Base-by-base conservation (phyloP, 1,284 basidiomycete genomes). In the Kalmanozyma brasiliensis region DNA sequence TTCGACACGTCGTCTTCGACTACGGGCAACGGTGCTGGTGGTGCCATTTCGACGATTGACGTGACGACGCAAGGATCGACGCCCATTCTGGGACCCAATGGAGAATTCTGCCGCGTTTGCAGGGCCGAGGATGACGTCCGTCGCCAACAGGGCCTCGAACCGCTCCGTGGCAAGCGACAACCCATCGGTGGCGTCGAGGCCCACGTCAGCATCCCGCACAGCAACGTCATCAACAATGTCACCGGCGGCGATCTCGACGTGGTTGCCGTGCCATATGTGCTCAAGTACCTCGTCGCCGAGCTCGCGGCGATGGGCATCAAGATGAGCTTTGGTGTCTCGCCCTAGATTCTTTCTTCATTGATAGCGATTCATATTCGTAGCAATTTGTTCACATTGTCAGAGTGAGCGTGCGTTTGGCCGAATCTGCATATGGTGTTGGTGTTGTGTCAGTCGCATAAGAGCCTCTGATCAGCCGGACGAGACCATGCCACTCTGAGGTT, bases 211-310 rank as follows among this genome's bases (percentile, higher is more conserved):
- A 52, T 81, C 8, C 67, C 76, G 9, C 34, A 52, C 47, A 37
- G 51, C 14, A 63, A 59, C 41, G 67, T 79, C 32, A 56, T 78
- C 41, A 53, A 60, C 46, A 59, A 55, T 42, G 55, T 60, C 3
- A 55, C 49, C 1, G 73, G 76, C 8, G 79, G 77, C 37, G 75
- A 77, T 41, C 52, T 81, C 37, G 79, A 81, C 38, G 76, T 79
- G 8, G 64, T 81, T 49, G 95, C 95, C 7, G 89, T 99, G 22
- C 96, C 96, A 7, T 99, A 93, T 80, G 95, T 97, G 38, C 74
- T 82, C 52, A 74, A 76, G 55, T 82, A 84, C 67, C 82, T 86
- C 13, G 85, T 86, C 29, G 86, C 86, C 14, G 87, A 87, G 78
- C 83, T 87, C 76, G 86, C 86, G 11, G 85, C 85, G 34, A 87